phyloP scores from a whole-genome alignment of 2,329 filamentous ascomycete genomes.

The Fusarium avenaceum region DNA sequence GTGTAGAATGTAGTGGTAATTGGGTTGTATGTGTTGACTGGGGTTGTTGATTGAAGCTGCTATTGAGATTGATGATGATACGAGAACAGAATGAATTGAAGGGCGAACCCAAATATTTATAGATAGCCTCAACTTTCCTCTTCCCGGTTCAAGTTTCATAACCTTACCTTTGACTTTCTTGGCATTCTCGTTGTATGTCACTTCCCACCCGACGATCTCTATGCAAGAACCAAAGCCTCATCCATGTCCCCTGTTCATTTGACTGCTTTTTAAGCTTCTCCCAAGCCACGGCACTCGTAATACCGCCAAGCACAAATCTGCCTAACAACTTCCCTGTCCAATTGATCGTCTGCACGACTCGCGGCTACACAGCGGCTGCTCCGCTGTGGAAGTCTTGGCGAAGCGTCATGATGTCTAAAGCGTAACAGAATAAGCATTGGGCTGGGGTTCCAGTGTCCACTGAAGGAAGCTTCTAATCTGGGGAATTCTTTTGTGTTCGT shows the following conservation, averaged over 20 bases:
- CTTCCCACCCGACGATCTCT: slow-evolving; percentile 16
- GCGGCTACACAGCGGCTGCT: slow-evolving; percentile 9
- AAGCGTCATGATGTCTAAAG: slow-evolving; percentile 34
- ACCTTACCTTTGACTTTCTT: slow-evolving; percentile 12
- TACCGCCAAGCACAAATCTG: slow-evolving; percentile 21
- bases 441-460: slow-evolving; percentile 12
- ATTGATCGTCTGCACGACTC: slow-evolving; percentile 32
- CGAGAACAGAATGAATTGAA: neutral
- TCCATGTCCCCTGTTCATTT: slow-evolving; percentile 1
- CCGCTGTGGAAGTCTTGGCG: slow-evolving; percentile 29
- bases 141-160: slow-evolving; percentile 1
- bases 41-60: neutral
- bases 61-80: slow-evolving; percentile 4
- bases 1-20: neutral
- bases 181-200: slow-evolving; percentile 9
- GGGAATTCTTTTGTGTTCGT: slow-evolving; percentile 2
- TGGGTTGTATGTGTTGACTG: neutral
- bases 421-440: neutral
- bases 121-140: neutral
- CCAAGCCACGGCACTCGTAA: slow-evolving; percentile 41
- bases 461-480: slow-evolving; percentile 16
- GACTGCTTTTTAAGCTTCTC: neutral
- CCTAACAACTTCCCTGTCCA: neutral
- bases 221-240: slow-evolving; percentile 32
- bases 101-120: slow-evolving; percentile 24